Evolutionary conservation across 116 monocot genomes (phyloP).

Genomic region (Papilionanthe hybrid): DNA sequence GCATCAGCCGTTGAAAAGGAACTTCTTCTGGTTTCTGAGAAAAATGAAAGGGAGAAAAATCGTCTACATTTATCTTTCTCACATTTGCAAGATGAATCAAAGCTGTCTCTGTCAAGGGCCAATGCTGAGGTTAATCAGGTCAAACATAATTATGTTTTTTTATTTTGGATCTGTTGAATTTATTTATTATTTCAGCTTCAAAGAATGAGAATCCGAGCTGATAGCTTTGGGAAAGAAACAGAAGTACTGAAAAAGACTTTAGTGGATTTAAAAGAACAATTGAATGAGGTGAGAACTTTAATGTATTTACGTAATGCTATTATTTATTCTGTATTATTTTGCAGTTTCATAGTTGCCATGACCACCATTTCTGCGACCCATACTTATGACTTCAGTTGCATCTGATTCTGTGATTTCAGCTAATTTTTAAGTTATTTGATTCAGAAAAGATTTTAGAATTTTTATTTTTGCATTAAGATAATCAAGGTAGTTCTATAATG

Average conservation of each 20-base stretch:
- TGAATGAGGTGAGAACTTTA: conserved; percentile 52
- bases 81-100: conserved; percentile 60
- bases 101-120: conserved; percentile 50
- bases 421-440: background rate
- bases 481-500: background rate
- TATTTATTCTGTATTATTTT: conserved; percentile 1
- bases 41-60: conserved; percentile 59
- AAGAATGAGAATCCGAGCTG: conserved; percentile 54
- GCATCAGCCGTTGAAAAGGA: conserved; percentile 46
- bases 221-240: conserved; percentile 50
- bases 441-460: background rate
- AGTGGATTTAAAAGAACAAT: conserved; percentile 37
- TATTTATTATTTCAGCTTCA: conserved; percentile 60
- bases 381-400: background rate
- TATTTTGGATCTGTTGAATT: conserved; percentile 6
- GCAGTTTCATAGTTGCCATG: background rate
- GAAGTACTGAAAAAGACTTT: conserved; percentile 58
- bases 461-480: background rate
- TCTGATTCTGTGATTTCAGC: background rate
- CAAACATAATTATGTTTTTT: background rate
- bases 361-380: background rate
- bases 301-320: background rate
- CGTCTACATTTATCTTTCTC: conserved; percentile 44
- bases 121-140: conserved; percentile 54
- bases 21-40: conserved; percentile 48